Conservation (phyloP, 2,329 filamentous ascomycete genomes). For the Ophiosphaerella herpotricha region DNA sequence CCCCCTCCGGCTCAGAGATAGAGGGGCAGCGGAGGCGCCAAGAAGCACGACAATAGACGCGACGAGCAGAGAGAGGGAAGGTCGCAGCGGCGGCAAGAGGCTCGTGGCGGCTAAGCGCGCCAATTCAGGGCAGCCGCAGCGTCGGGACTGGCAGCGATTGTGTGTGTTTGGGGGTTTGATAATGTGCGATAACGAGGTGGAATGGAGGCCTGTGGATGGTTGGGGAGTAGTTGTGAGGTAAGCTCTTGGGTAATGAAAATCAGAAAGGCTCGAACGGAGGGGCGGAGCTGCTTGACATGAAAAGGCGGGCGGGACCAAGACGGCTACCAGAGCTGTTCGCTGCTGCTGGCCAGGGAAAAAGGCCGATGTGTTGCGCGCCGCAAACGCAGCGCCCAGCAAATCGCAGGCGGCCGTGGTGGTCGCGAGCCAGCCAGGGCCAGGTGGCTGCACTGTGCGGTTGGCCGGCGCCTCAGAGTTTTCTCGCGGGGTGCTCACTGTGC, state of each 20-base stretch:
- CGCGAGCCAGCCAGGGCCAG: conserved; percentile 22
- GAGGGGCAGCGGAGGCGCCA: conserved; percentile 43
- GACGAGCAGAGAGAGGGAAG: conserved; percentile 24
- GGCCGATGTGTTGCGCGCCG: no score
- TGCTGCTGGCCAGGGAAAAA: no score
- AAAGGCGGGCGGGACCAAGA: conserved; percentile 36
- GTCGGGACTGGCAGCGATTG: conserved; percentile 40
- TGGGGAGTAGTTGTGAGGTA: conserved; percentile 52
- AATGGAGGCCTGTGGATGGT: conserved; percentile 40
- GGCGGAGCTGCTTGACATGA: conserved; percentile 42
- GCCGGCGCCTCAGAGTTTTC: conserved; percentile 34
- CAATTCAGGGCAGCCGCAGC: conserved; percentile 35
- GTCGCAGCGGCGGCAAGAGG: conserved; percentile 27
- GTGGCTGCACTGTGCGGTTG: conserved; percentile 13
- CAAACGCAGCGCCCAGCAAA: conserved; percentile 19
- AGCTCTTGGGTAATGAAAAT: conserved; percentile 56
- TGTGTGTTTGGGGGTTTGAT: conserved; percentile 47
- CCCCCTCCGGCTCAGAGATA: conserved; percentile 43
- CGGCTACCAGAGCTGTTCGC: no score
- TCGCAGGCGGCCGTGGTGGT: conserved; percentile 22
- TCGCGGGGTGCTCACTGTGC: conserved; percentile 25
- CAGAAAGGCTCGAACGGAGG: conserved; percentile 33
- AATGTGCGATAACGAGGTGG: conserved; percentile 50
- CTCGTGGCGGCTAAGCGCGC: conserved; percentile 46
- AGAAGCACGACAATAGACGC: conserved; percentile 38